A percentile compares a stretch with the other conserved stretches of the same genome.
Evolutionary conservation across 164 flowering plant genomes (phyloP).

Genomic region (Umbilicus rupestris): DNA sequence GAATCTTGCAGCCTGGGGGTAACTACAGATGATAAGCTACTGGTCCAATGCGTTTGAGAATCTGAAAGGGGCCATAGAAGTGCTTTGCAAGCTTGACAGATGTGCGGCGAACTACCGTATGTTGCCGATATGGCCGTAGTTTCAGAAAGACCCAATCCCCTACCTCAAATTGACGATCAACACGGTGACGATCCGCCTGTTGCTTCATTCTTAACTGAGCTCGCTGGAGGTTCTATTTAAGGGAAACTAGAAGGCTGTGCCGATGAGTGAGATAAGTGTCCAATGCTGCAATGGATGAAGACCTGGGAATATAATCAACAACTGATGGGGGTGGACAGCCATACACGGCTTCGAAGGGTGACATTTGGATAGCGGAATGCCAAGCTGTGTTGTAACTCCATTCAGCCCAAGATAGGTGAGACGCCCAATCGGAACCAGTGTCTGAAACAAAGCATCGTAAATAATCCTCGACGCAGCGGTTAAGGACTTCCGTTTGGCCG

Average conservation of each 20-base stretch:
- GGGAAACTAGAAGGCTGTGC: not conserved
- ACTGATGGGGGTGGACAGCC: not conserved
- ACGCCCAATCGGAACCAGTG: not conserved
- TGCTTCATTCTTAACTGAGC: not conserved
- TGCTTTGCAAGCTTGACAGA: not conserved
- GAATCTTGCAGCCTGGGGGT: not conserved
- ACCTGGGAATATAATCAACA: not conserved
- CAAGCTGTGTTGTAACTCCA: not conserved
- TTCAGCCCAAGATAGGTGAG: conserved; percentile 1
- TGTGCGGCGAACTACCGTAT: not conserved
- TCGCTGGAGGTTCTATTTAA: not conserved
- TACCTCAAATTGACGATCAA: not conserved
- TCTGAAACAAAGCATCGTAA: not conserved
- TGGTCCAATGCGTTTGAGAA: not conserved
- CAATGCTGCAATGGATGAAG: not conserved
- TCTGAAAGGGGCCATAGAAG: not conserved
- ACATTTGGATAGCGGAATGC: not conserved
- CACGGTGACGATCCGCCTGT: not conserved
- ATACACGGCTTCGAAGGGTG: conserved; percentile 10
- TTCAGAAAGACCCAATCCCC: not conserved
- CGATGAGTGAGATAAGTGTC: not conserved
- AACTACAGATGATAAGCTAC: not conserved
- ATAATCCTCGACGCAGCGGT: conserved; percentile 3
- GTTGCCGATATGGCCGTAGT: not conserved
- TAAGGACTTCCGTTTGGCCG: conserved; percentile 11